phyloP scores from a whole-genome alignment of 257 asterid species.

The Pogostemon cablin region DNA sequence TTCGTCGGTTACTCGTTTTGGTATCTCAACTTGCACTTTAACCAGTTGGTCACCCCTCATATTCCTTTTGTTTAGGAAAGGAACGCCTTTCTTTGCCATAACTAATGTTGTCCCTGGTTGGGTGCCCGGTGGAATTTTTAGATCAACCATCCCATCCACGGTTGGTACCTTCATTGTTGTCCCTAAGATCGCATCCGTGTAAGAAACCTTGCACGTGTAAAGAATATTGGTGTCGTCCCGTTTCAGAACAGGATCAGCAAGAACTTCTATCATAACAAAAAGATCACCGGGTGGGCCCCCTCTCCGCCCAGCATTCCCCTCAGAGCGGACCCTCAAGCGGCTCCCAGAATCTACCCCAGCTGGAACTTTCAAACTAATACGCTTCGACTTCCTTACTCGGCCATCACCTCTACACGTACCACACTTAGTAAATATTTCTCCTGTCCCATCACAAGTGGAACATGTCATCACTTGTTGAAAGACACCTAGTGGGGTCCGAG shows the following conservation, averaged over 20 bases:
- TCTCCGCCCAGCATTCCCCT: conserved; percentile 86
- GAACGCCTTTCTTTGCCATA: conserved; percentile 97
- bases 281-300: conserved; percentile 98
- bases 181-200: conserved; percentile 87
- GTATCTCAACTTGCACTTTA: conserved; percentile 97
- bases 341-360: conserved; percentile 94
- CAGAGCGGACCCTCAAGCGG: conserved; percentile 83
- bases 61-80: conserved; percentile 65
- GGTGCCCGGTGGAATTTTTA: conserved; percentile 85
- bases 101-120: conserved; percentile 95
- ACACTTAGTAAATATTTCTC: conserved; percentile 84
- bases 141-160: conserved; percentile 89
- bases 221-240: conserved; percentile 88
- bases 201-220: conserved; percentile 84
- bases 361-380: conserved; percentile 92
- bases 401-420: conserved; percentile 77
- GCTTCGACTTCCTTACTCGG: conserved; percentile 80
- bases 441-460: conserved; percentile 75
- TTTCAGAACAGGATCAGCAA: conserved; percentile 71
- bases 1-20: conserved; percentile 79
- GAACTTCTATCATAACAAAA: conserved; percentile 83
- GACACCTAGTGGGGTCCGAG: conserved; percentile 94
- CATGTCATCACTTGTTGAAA: conserved; percentile 97
- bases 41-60: conserved; percentile 98
- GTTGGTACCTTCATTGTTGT: conserved; percentile 86